These are phyloP conservation scores for Talinum fruticosum DNA, from an alignment of 148 eudicot genomes.

Conservation along the genomic window DNA sequence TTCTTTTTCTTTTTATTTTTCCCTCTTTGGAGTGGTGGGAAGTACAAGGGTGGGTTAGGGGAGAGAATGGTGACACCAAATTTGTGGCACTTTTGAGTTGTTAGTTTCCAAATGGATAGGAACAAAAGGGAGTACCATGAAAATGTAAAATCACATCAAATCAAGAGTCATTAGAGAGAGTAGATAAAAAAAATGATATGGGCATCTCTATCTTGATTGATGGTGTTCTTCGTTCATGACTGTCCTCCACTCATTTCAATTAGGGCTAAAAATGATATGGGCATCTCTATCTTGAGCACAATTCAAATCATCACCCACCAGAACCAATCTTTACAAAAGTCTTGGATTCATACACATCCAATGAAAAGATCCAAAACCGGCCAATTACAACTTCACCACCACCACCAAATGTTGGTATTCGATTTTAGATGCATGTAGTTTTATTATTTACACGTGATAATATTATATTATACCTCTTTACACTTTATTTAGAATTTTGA, in stretches of 20 bases:
- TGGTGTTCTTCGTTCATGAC: background rate
- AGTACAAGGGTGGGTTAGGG: background rate
- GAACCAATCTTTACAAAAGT: too few species aligned
- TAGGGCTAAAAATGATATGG: too few species aligned
- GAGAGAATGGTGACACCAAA: background rate
- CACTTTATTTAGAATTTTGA: too few species aligned
- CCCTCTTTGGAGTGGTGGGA: background rate
- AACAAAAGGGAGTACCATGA: background rate
- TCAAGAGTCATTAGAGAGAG: conserved; percentile 4
- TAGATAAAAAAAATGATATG: too few species aligned
- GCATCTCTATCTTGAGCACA: too few species aligned
- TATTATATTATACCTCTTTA: too few species aligned
- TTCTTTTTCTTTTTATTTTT: background rate
- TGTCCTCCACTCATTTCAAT: conserved; percentile 18
- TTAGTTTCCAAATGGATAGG: background rate
- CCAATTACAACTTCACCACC: background rate
- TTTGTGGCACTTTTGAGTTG: background rate
- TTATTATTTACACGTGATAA: too few species aligned
- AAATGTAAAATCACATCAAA: conserved; percentile 9
- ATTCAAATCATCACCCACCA: too few species aligned
- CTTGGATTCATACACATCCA: too few species aligned
- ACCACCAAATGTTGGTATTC: too few species aligned
- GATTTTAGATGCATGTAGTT: too few species aligned
- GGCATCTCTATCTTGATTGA: too few species aligned
- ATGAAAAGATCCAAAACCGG: background rate